A percentile compares a stretch with the other conserved stretches of the same genome.
Conservation (phyloP, 2,329 filamentous ascomycete genomes). For the Hirsutella rhossiliensis region DNA sequence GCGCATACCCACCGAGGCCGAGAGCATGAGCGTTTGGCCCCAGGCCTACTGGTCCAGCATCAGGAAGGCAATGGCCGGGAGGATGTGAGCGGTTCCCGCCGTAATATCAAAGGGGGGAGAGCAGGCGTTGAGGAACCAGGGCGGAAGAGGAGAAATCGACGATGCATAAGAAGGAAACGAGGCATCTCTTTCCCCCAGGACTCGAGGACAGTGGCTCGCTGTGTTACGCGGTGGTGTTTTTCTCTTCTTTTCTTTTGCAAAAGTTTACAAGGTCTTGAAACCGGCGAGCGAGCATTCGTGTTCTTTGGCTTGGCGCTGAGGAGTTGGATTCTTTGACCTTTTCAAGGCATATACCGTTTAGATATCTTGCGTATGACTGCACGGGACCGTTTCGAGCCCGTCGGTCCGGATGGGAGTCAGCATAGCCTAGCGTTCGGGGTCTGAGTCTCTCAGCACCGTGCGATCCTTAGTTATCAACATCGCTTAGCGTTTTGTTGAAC, state of each 20-base stretch:
- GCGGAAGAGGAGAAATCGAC: conserved; percentile 3
- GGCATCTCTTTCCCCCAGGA: background rate
- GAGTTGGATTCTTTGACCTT: conserved; percentile 12
- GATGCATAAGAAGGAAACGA: background rate
- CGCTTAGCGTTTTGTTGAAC: background rate
- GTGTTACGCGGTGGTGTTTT: background rate
- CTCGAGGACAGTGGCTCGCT: background rate
- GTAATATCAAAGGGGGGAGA: background rate
- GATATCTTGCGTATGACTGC: conserved; percentile 7
- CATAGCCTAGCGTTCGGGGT: conserved; percentile 6
- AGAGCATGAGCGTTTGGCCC: conserved; percentile 44
- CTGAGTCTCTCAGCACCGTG: background rate
- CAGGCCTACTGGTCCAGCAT: conserved; percentile 50
- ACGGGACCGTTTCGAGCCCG: background rate
- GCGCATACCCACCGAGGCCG: conserved; percentile 44
- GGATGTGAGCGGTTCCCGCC: conserved; percentile 10
- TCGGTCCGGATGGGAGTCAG: conserved; percentile 2
- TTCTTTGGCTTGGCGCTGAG: conserved; percentile 1
- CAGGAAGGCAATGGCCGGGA: conserved; percentile 32
- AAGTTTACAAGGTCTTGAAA: background rate
- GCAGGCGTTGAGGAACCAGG: no score
- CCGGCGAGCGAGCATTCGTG: background rate
- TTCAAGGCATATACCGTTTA: conserved; percentile 11
- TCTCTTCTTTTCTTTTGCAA: background rate
- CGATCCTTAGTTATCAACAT: background rate